phyloP scores from a whole-genome alignment of 164 flowering plant species.

The Dillenia suffruticosa region DNA sequence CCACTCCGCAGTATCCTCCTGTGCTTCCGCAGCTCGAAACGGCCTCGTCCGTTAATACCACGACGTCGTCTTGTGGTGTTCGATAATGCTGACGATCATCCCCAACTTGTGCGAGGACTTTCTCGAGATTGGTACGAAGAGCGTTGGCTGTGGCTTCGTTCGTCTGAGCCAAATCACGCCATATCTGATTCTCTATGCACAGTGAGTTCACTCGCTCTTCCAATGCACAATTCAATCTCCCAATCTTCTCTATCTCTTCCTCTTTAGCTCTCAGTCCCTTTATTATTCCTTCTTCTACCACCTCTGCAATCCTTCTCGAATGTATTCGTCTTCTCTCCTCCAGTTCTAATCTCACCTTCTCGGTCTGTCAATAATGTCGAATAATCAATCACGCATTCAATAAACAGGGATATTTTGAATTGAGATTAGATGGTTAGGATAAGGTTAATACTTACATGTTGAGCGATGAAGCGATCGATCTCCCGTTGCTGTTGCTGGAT shows the following conservation, averaged over 20 bases:
- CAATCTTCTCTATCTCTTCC: slow-evolving; percentile 57
- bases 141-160: slow-evolving; percentile 78
- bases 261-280: slow-evolving; percentile 54
- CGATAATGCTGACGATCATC: slow-evolving; percentile 16
- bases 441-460: slow-evolving; percentile 41
- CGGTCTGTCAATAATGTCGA: slow-evolving; percentile 35
- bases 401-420: not conserved
- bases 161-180: slow-evolving; percentile 66
- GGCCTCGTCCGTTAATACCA: slow-evolving; percentile 29
- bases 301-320: slow-evolving; percentile 33
- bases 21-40: slow-evolving; percentile 49
- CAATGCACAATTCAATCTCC: slow-evolving; percentile 49
- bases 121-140: slow-evolving; percentile 50
- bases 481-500: slow-evolving; percentile 64
- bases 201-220: slow-evolving; percentile 56
- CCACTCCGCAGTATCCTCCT: no score
- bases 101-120: slow-evolving; percentile 42
- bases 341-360: slow-evolving; percentile 51
- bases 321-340: slow-evolving; percentile 45
- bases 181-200: slow-evolving; percentile 62
- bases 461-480: slow-evolving; percentile 51
- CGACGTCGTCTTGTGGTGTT: slow-evolving; percentile 10
- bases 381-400: not conserved
- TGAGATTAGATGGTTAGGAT: not conserved
- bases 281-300: slow-evolving; percentile 37